Percentiles rank a stretch among this genome's conserved stretches.
These are phyloP conservation scores for Geum urbanum DNA, from an alignment of 306 rosid species.

Conservation along the genomic window DNA sequence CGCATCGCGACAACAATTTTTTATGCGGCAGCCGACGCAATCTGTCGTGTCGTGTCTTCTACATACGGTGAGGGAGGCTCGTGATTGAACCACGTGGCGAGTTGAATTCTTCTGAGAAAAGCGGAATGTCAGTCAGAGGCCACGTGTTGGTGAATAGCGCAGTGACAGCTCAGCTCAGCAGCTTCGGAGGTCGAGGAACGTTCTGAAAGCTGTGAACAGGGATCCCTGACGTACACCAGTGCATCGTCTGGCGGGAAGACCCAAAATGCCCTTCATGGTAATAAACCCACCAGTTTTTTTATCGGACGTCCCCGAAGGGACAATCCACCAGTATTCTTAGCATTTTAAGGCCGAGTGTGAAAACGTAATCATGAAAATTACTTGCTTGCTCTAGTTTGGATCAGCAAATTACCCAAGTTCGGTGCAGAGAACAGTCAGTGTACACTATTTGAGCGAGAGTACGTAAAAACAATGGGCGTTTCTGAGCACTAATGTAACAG, in stretches of 20 bases:
- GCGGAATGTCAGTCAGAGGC: conserved; percentile 10
- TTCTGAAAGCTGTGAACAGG: background rate
- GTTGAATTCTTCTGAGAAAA: background rate
- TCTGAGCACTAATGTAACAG: no score
- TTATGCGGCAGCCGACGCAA: background rate
- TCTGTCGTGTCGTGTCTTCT: background rate
- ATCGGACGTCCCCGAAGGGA: no score
- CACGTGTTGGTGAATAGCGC: background rate
- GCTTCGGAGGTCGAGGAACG: conserved; percentile 12
- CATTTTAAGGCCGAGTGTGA: no score
- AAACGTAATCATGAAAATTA: no score
- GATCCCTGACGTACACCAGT: background rate
- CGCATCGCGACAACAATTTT: background rate
- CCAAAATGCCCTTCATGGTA: conserved; percentile 2
- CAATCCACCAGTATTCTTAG: no score
- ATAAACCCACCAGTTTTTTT: background rate
- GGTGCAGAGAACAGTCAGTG: no score
- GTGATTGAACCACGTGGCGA: conserved; percentile 16
- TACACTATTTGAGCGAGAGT: no score
- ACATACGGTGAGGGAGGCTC: background rate
- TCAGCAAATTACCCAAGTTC: no score
- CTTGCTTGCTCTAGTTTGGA: no score
- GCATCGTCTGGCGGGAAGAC: background rate
- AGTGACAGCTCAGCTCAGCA: background rate
- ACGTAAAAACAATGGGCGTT: no score